Conservation (phyloP, 2,329 filamentous ascomycete genomes). For the Apiospora aurea region DNA sequence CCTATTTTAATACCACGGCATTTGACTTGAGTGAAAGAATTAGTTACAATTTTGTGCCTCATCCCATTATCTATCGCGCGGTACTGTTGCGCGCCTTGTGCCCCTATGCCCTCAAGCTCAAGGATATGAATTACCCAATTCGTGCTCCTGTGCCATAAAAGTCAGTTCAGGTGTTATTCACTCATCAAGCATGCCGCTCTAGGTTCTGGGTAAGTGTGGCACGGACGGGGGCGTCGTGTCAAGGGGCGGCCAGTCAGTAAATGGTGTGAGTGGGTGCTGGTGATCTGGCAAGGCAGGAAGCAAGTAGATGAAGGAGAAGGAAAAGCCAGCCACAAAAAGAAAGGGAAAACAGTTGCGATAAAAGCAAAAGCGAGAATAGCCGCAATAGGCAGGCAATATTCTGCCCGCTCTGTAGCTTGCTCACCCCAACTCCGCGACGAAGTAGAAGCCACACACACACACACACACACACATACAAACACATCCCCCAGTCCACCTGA, state of each 20-base stretch:
- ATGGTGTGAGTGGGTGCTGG: constrained; percentile 14
- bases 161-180: background rate
- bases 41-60: background rate
- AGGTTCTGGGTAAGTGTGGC: background rate
- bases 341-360: background rate
- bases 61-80: background rate
- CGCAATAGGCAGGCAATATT: constrained; percentile 19
- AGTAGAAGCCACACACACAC: background rate
- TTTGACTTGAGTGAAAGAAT: background rate
- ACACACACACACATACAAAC: no score
- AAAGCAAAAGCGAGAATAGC: constrained; percentile 11
- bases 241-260: constrained; percentile 21
- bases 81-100: background rate
- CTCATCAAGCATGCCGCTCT: background rate
- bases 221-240: background rate
- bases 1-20: background rate
- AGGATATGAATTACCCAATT: constrained; percentile 68
- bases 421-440: background rate
- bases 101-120: constrained; percentile 32
- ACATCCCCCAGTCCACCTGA: background rate
- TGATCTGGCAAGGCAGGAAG: background rate
- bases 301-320: background rate
- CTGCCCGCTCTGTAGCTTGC: background rate
- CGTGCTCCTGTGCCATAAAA: constrained; percentile 61
- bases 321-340: constrained; percentile 11